Evolutionary conservation across 768 basidiomycete species (phyloP).

Genomic region (Agrocybe chaxingu): DNA sequence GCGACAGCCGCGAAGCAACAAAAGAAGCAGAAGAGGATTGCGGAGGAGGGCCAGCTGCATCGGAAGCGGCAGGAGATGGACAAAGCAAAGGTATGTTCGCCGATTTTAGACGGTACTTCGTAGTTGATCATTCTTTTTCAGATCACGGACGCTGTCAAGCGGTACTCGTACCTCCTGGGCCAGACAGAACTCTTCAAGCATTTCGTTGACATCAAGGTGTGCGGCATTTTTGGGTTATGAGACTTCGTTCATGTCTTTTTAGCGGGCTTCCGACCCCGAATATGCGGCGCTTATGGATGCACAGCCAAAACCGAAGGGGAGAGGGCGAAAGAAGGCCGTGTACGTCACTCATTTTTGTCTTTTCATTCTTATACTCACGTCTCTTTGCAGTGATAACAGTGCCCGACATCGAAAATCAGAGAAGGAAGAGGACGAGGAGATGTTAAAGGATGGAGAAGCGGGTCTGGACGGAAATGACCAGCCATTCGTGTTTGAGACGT

Average conservation of each 20-base stretch:
- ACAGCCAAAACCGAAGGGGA: slow-evolving; percentile 81
- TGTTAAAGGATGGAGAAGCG: slow-evolving; percentile 83
- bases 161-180: slow-evolving; percentile 95
- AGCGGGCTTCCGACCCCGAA: slow-evolving; percentile 89
- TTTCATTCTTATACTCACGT: background rate
- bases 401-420: slow-evolving; percentile 92
- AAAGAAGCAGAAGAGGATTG: slow-evolving; percentile 54
- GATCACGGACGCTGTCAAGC: slow-evolving; percentile 92
- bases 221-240: slow-evolving; percentile 9
- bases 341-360: slow-evolving; percentile 30
- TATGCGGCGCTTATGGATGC: slow-evolving; percentile 88
- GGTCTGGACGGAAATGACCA: slow-evolving; percentile 83
- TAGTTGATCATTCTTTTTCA: slow-evolving; percentile 27
- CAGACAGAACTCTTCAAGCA: slow-evolving; percentile 98
- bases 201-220: slow-evolving; percentile 94
- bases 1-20: slow-evolving; percentile 28
- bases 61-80: slow-evolving; percentile 81
- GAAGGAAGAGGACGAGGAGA: slow-evolving; percentile 97
- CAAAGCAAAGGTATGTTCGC: slow-evolving; percentile 67
- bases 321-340: slow-evolving; percentile 80
- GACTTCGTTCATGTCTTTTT: slow-evolving; percentile 2
- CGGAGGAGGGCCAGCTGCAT: slow-evolving; percentile 65
- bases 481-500: slow-evolving; percentile 92
- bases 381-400: slow-evolving; percentile 55
- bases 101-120: background rate